Conservation (phyloP, 306 rosid genomes). For the Canavalia gladiata region DNA sequence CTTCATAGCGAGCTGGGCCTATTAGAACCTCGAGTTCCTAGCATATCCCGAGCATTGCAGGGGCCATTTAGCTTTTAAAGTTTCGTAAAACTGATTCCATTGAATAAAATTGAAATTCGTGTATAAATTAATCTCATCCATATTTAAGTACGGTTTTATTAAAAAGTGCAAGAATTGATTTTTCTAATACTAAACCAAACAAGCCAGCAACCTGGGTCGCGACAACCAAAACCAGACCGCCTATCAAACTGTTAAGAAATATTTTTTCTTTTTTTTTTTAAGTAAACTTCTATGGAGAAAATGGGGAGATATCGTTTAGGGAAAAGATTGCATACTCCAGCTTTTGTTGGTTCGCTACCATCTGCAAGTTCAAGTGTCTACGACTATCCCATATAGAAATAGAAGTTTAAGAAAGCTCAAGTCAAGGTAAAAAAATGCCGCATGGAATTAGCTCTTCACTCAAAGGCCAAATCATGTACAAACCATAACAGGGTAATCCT, state of each 20-base stretch:
- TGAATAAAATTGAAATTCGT: too few species aligned
- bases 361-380: slow-evolving; percentile 44
- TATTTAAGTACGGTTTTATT: too few species aligned
- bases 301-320: background rate
- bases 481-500: slow-evolving; percentile 31
- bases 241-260: too few species aligned
- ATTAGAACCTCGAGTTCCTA: slow-evolving; percentile 29
- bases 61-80: too few species aligned
- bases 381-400: slow-evolving; percentile 23
- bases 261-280: too few species aligned
- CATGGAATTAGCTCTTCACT: slow-evolving; percentile 48
- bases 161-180: too few species aligned
- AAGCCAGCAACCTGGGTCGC: too few species aligned
- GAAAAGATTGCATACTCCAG: slow-evolving; percentile 37
- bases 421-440: slow-evolving; percentile 48
- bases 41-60: slow-evolving; percentile 2
- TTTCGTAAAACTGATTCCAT: too few species aligned
- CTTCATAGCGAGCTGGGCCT: slow-evolving; percentile 13
- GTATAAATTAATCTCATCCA: too few species aligned
- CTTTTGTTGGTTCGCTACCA: slow-evolving; percentile 48
- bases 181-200: too few species aligned
- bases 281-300: background rate
- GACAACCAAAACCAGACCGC: too few species aligned
- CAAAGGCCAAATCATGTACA: slow-evolving; percentile 44
- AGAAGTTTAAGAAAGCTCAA: slow-evolving; percentile 44